Conservation (phyloP, 2,329 filamentous ascomycete genomes). For the Onygenales sp. region DNA sequence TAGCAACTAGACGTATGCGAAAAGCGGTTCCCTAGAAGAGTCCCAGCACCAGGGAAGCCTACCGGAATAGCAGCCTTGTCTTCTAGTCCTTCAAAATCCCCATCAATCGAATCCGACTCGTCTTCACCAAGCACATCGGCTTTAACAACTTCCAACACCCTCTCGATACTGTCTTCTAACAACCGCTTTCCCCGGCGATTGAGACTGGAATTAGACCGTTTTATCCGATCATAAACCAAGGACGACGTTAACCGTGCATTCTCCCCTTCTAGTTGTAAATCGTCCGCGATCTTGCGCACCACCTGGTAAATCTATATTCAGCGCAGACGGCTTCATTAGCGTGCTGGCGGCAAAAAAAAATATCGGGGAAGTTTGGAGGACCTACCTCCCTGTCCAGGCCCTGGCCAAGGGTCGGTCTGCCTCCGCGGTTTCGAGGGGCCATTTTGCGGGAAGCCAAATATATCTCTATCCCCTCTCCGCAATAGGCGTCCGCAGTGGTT, state of each 20-base stretch:
- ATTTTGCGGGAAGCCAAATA: conserved; percentile 15
- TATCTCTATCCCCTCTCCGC: not conserved
- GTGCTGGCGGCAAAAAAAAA: not conserved
- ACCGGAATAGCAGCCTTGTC: conserved; percentile 23
- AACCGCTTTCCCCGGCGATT: conserved; percentile 72
- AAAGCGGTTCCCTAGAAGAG: not conserved
- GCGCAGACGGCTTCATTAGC: not conserved
- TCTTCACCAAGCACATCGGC: conserved; percentile 51
- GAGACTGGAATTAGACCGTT: conserved; percentile 75
- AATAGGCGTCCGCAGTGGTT: not conserved
- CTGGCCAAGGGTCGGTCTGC: conserved; percentile 41
- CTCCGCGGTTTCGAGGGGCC: conserved; percentile 30
- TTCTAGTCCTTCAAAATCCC: conserved; percentile 42
- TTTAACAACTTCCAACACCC: conserved; percentile 65
- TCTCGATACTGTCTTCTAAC: conserved; percentile 76
- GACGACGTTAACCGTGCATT: conserved; percentile 47
- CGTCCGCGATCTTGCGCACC: conserved; percentile 65
- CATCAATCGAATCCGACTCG: conserved; percentile 40
- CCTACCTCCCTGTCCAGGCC: conserved; percentile 55
- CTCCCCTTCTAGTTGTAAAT: conserved; percentile 42
- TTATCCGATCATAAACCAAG: conserved; percentile 68
- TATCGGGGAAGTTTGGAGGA: not conserved
- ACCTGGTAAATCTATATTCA: conserved; percentile 59
- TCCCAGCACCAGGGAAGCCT: conserved; percentile 7
- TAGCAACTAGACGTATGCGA: conserved; percentile 8